Base-by-base conservation (phyloP, 805 yeast genomes). In the Pichia occidentalis region DNA sequence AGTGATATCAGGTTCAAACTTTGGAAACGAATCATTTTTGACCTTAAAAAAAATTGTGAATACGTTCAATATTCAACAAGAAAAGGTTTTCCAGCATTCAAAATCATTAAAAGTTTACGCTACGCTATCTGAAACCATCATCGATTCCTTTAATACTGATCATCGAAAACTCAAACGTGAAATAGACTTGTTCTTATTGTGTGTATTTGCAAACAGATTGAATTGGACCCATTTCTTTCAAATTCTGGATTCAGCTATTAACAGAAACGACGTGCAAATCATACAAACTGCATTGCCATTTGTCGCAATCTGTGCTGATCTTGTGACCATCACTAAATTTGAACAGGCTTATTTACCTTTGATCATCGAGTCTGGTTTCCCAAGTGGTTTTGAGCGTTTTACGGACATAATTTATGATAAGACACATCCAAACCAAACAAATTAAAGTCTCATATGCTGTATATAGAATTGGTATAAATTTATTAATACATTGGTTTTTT, bases 1-100 rank as follows among this genome's bases (percentile, higher is more conserved):
- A 8, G 43, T 52, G 11, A 45, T 52, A n/a, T 31, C 56, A 3
- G 56, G 57, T 1, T 51, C 61, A 12, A 56, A 53, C 36, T 44
- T 55, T 14, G 54, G 53, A 25, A 46, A 54, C 32, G 34, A 42
- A 3, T 24, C 40, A 1, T 58, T 58, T 27, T 17, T 48, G 10
- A 46, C 52, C 1, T 29, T 54, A 8, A 41, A 36, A 19, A 39
- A 40, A 29, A 19, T 38, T 4, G 10, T 31, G 11, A 37, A 27
- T 26, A 35, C 23, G 14, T 32, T 24, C 10, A 14, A 32, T 12
- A 13, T 26, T n/a, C 12, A 11, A 18, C 20, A 30, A 7, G 29
- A 27, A 19, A 16, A 27, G 13, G 22, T 21, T 7, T 30, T 43
- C 20, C 31, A 20, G n/a, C 36, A 44, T 34, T 39, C 50, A 34